Percentiles rank a stretch among this genome's conserved stretches.
Evolutionary conservation across 306 rosid species (phyloP).

Genomic region (Pyrus pyrifolia): DNA sequence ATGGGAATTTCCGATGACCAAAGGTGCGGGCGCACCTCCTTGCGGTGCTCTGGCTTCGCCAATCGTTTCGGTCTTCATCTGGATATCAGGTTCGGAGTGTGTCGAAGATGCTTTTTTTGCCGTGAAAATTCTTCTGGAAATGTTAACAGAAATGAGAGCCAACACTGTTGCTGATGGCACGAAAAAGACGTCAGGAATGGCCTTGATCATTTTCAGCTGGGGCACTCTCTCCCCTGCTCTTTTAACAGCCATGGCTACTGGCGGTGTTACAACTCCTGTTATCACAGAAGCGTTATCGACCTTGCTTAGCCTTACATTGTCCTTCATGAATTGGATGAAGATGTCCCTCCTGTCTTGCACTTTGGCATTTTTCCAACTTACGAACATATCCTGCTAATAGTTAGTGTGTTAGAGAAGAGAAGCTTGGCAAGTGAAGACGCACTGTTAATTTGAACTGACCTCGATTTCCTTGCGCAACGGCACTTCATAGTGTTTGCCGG

Average conservation of each 20-base stretch:
- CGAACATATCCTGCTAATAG: conserved; percentile 19
- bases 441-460: conserved; percentile 18
- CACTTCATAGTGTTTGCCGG: conserved; percentile 53
- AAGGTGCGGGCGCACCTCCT: too few species aligned
- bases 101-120: neutral
- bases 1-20: too few species aligned
- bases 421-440: neutral
- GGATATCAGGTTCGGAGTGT: too few species aligned
- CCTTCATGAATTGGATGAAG: conserved; percentile 13
- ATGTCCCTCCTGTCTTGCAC: neutral
- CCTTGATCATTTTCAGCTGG: conserved; percentile 36
- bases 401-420: neutral
- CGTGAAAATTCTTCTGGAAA: conserved; percentile 35
- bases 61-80: too few species aligned
- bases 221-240: conserved; percentile 42
- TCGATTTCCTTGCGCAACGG: conserved; percentile 27
- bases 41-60: too few species aligned
- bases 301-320: conserved; percentile 29
- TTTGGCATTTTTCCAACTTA: neutral
- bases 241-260: conserved; percentile 47
- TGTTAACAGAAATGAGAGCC: conserved; percentile 40
- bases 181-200: conserved; percentile 51
- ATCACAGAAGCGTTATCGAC: conserved; percentile 36
- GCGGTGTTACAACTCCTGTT: conserved; percentile 54
- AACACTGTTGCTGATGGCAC: conserved; percentile 45